These are phyloP conservation scores for Lentinula aciculospora DNA, from an alignment of 768 basidiomycete genomes.

Conservation along the genomic window DNA sequence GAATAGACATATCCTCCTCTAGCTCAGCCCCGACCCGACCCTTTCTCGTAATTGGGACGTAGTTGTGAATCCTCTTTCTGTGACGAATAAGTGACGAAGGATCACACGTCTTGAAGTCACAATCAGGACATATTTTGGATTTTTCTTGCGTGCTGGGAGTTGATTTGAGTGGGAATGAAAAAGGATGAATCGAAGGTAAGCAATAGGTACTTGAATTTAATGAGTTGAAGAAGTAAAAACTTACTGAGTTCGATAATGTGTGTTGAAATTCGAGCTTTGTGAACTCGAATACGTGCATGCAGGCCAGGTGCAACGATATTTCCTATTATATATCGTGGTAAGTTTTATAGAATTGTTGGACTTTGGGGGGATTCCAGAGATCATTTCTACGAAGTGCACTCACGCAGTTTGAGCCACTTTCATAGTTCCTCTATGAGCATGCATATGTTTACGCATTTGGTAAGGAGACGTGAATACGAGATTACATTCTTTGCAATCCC, in stretches of 20 bases:
- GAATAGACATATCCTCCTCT: neutral
- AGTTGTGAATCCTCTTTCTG: constrained; percentile 4
- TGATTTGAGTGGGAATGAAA: neutral
- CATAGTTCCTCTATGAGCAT: neutral
- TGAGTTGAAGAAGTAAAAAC: neutral
- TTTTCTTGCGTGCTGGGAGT: neutral
- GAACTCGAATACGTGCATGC: neutral
- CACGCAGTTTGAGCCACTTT: neutral
- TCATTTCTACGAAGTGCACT: neutral
- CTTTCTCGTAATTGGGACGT: neutral
- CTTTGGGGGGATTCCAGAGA: neutral
- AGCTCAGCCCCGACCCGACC: no score
- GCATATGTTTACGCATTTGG: neutral
- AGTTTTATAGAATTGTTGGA: no score
- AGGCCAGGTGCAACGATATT: neutral
- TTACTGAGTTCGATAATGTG: constrained; percentile 3
- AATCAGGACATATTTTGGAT: neutral
- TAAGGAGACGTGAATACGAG: neutral
- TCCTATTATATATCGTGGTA: no score
- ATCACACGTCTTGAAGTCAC: neutral
- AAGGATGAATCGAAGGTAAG: no score
- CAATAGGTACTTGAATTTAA: no score
- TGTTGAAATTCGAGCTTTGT: neutral
- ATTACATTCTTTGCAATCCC: neutral
- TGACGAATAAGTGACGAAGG: constrained; percentile 1